Base-by-base conservation (phyloP, 1,284 basidiomycete genomes). In the Xerocomus amazonicus region DNA sequence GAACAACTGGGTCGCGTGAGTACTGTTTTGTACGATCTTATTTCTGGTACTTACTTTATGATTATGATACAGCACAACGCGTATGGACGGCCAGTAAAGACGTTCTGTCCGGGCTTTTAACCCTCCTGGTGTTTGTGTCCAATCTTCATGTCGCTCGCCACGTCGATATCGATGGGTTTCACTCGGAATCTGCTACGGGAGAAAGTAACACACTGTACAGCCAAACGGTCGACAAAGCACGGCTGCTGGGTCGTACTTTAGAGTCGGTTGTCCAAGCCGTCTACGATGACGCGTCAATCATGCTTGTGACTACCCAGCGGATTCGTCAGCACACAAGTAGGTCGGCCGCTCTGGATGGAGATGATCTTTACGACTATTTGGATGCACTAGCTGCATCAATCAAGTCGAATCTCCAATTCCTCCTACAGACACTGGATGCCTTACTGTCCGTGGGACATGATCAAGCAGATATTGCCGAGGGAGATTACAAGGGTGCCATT, bases 91-190 rank as follows among this genome's bases (percentile, higher is more conserved):
- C 67, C 14, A 73, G 78, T n/a, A 77, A 74, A 61, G 74, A 71
- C 37, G 68, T 80, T 28, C 63, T 86, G 33, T 70, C 77, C 2
- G 74, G 78, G 43, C 65, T 87, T 26, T 76, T 81, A 4, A 64
- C 74, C 8, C 78, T 87, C 47, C 70, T 91, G 29, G 65, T 69
- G 6, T 75, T 79, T 43, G 73, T 84, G 32, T 76, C 81, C 19
- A 81, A 87, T 57, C 74, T 92, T 50, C 83, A 91, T 63, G 69
- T 92, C 43, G 87, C 87, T 19, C 78, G 80, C 36, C 81, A 87
- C 63, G 80, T 90, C 46, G 87, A 89, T 55, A 79, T 90, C 50
- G 89, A 92, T 58, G 84, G 86, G 14, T 76, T 87, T 55, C 75
- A 73, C 17, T 71, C 77, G 50, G 76, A 80, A 27, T 52, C 71